phyloP scores from a whole-genome alignment of 2,329 filamentous ascomycete species.

The Alternaria gaisen region DNA sequence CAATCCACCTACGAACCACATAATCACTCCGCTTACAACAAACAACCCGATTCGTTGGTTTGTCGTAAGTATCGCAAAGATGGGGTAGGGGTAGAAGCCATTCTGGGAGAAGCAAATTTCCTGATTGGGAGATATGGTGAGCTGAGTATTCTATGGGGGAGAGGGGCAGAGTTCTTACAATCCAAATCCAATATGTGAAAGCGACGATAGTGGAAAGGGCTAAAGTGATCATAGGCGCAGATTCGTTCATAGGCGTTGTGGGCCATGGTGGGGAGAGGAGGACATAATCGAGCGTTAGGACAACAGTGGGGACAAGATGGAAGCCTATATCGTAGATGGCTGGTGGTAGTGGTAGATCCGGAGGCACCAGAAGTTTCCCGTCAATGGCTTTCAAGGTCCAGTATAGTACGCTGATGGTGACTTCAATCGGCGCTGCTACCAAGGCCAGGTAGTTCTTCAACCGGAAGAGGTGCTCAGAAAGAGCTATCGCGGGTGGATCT shows the following conservation, averaged over 20 bases:
- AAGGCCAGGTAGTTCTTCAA: slow-evolving; percentile 74
- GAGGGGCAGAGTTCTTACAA: slow-evolving; percentile 43
- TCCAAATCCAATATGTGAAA: slow-evolving; percentile 78
- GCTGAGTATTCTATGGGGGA: neutral
- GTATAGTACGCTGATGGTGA: slow-evolving; percentile 75
- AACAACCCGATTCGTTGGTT: slow-evolving; percentile 75
- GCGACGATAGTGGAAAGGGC: slow-evolving; percentile 67
- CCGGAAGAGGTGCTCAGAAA: slow-evolving; percentile 65
- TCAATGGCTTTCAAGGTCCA: slow-evolving; percentile 70
- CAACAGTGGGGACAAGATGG: slow-evolving; percentile 67
- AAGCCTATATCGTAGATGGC: slow-evolving; percentile 61
- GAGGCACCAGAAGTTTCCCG: slow-evolving; percentile 63
- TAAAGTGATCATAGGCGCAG: slow-evolving; percentile 65
- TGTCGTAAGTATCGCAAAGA: slow-evolving; percentile 75
- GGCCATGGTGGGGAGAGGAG: slow-evolving; percentile 76
- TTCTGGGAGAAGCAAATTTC: slow-evolving; percentile 75
- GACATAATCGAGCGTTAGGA: slow-evolving; percentile 71
- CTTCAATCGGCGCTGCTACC: slow-evolving; percentile 73
- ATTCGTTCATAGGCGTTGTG: slow-evolving; percentile 58
- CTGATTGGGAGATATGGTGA: slow-evolving; percentile 1
- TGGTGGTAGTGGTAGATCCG: slow-evolving; percentile 45
- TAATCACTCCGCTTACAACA: slow-evolving; percentile 71
- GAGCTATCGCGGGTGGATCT: neutral
- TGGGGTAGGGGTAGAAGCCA: slow-evolving; percentile 83
- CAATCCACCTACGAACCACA: slow-evolving; percentile 73